A percentile compares a stretch with the other conserved stretches of the same genome.
phyloP scores from a whole-genome alignment of 345 rosid species.

The Tarenaya hassleriana region DNA sequence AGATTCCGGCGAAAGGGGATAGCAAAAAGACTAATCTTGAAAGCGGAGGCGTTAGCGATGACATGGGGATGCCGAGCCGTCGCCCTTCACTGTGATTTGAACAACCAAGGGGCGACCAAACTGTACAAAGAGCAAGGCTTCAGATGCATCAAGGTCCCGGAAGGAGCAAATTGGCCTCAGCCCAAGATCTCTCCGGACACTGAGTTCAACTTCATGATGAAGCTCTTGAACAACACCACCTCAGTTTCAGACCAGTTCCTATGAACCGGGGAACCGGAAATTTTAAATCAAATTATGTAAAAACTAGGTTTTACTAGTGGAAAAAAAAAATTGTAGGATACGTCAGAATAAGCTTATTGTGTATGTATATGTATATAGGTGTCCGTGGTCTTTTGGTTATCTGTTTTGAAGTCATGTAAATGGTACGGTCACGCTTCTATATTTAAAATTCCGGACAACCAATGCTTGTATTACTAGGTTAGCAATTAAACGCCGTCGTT shows the following conservation, averaged over 20 bases:
- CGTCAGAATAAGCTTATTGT: too few species aligned
- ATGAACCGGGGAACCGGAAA: neutral
- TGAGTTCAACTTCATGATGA: constrained; percentile 82
- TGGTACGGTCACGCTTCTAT: too few species aligned
- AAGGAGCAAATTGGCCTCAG: constrained; percentile 77
- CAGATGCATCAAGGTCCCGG: constrained; percentile 62
- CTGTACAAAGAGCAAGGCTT: constrained; percentile 75
- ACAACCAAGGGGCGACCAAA: constrained; percentile 61
- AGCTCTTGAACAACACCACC: constrained; percentile 51
- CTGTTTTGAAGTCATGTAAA: too few species aligned
- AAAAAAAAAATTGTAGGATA: too few species aligned
- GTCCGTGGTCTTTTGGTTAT: too few species aligned
- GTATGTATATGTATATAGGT: too few species aligned
- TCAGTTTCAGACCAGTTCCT: constrained; percentile 21
- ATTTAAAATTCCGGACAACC: too few species aligned
- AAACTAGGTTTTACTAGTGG: too few species aligned
- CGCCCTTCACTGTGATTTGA: constrained; percentile 77
- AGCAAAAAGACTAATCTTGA: constrained; percentile 67
- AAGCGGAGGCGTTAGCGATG: constrained; percentile 79
- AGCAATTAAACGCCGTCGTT: too few species aligned
- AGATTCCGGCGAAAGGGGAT: constrained; percentile 71
- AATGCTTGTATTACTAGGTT: too few species aligned
- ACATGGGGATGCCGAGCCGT: constrained; percentile 83
- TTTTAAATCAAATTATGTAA: too few species aligned
- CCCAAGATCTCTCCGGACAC: constrained; percentile 64